Conservation (phyloP, 345 rosid genomes). For the Ricinus communis region DNA sequence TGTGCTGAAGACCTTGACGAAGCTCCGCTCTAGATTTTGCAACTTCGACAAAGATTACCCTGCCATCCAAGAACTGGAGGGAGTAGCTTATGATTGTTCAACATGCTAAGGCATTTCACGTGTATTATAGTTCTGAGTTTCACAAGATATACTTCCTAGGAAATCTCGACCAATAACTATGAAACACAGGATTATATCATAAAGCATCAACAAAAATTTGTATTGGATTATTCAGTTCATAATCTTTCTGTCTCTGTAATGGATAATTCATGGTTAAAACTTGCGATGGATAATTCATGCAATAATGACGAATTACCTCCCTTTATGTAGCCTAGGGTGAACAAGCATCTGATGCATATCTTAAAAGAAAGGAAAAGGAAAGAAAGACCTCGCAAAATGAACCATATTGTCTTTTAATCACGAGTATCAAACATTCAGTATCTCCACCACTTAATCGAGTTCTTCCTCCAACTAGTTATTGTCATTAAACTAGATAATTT, state of each 20-base stretch:
- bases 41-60: constrained; percentile 77
- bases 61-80: constrained; percentile 73
- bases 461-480: background rate
- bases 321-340: background rate
- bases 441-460: background rate
- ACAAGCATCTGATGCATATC: background rate
- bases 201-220: too few relatives aligned
- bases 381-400: background rate
- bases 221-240: background rate
- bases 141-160: too few relatives aligned
- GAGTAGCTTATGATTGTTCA: background rate
- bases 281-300: too few relatives aligned
- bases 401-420: background rate
- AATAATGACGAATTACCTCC: background rate
- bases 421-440: background rate
- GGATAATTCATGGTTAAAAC: background rate
- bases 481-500: background rate
- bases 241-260: background rate
- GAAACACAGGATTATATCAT: too few relatives aligned
- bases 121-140: background rate
- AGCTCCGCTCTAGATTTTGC: constrained; percentile 65
- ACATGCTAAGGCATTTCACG: background rate
- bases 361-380: background rate
- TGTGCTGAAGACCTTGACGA: constrained; percentile 34
- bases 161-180: too few relatives aligned